phyloP scores from a whole-genome alignment of 495 filamentous ascomycete genomes.

The Annulohypoxylon nitens region DNA sequence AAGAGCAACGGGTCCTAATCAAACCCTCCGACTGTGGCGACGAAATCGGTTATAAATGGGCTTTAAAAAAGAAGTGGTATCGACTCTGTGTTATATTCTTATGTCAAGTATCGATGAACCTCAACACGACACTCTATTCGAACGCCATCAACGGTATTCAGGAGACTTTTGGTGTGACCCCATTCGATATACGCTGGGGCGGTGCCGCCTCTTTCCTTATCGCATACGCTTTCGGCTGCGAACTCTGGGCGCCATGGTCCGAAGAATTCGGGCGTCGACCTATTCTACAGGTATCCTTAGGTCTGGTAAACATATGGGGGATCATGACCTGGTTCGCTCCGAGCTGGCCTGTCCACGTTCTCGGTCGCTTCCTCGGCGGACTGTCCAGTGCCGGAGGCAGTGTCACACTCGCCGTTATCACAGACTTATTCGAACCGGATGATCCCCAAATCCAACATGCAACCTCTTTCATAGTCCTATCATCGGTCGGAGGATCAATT shows the following conservation, averaged over 20 bases:
- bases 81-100: slow-evolving; percentile 32
- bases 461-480: slow-evolving; percentile 72
- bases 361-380: slow-evolving; percentile 70
- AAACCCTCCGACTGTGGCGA: slow-evolving; percentile 49
- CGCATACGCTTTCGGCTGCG: slow-evolving; percentile 73
- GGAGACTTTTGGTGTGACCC: slow-evolving; percentile 62
- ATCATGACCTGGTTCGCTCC: slow-evolving; percentile 67
- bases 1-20: slow-evolving; percentile 5
- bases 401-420: slow-evolving; percentile 73
- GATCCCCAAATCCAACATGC: slow-evolving; percentile 67
- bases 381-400: slow-evolving; percentile 72
- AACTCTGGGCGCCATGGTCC: slow-evolving; percentile 76
- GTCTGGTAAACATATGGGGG: slow-evolving; percentile 72
- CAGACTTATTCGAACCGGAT: slow-evolving; percentile 72
- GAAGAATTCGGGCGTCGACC: slow-evolving; percentile 72
- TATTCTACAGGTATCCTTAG: slow-evolving; percentile 67
- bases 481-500: slow-evolving; percentile 59
- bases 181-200: slow-evolving; percentile 50
- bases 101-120: slow-evolving; percentile 57
- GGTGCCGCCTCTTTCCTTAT: slow-evolving; percentile 70
- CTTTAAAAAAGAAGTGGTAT: slow-evolving; percentile 67
- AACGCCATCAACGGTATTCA: slow-evolving; percentile 66
- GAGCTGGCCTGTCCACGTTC: slow-evolving; percentile 68
- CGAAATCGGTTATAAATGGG: slow-evolving; percentile 67
- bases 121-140: slow-evolving; percentile 60